Conservation (phyloP, 768 basidiomycete species). For the Nidularia sp. region DNA sequence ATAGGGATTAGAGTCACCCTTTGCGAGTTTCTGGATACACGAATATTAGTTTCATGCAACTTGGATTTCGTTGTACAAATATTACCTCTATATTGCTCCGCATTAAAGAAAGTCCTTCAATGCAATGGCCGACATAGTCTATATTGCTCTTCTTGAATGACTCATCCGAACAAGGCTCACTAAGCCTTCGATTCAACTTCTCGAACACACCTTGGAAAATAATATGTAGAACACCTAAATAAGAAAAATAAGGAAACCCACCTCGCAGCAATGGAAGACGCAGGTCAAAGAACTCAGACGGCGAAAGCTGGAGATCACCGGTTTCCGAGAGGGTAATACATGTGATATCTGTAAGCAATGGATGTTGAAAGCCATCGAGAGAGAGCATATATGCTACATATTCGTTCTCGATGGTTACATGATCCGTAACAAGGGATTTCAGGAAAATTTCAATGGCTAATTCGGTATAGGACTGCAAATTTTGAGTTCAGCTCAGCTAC, state of each 20-base stretch:
- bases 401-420: conserved; percentile 51
- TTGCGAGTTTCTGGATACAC: conserved; percentile 11
- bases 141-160: not conserved
- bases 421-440: conserved; percentile 41
- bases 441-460: conserved; percentile 53
- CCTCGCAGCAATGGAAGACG: conserved; percentile 27
- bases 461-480: conserved; percentile 36
- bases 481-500: too few relatives aligned
- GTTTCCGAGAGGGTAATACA: conserved; percentile 10
- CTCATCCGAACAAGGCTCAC: not conserved
- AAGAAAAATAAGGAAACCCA: conserved; percentile 3
- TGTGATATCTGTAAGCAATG: conserved; percentile 34
- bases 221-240: not conserved
- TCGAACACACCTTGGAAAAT: not conserved
- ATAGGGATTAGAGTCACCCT: not conserved
- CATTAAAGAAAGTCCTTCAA: conserved; percentile 38
- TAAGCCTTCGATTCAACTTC: not conserved
- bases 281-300: conserved; percentile 21
- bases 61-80: not conserved
- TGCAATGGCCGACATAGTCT: conserved; percentile 6
- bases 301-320: conserved; percentile 23
- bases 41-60: not conserved
- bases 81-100: conserved; percentile 9
- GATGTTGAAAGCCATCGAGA: conserved; percentile 53
- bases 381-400: conserved; percentile 55